phyloP scores from a whole-genome alignment of 352 stramenopile species.

The Phytophthora nicotianae region DNA sequence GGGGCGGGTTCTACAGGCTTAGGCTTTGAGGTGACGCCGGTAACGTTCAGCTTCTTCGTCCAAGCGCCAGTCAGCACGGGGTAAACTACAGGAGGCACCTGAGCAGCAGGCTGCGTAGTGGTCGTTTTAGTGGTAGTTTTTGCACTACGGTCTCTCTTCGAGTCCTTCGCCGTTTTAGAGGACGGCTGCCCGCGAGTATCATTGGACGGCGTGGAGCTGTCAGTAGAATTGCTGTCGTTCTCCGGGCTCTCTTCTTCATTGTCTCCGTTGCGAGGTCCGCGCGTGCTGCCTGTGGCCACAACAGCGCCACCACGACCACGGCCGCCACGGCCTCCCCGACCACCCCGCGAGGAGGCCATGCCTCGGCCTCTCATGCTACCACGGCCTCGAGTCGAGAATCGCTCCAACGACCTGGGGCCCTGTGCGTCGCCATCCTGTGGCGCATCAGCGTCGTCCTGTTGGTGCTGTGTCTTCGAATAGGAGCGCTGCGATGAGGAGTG shows the following conservation, averaged over 20 bases:
- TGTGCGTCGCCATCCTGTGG: slow-evolving; percentile 35
- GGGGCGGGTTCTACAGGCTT: slow-evolving; percentile 37
- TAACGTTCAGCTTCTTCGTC: slow-evolving; percentile 77
- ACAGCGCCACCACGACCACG: slow-evolving; percentile 43
- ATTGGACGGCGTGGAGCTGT: slow-evolving; percentile 25
- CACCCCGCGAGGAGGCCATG: slow-evolving; percentile 47
- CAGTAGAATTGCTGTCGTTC: slow-evolving; percentile 51
- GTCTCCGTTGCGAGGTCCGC: slow-evolving; percentile 36
- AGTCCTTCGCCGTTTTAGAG: slow-evolving; percentile 39
- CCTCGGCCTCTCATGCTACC: slow-evolving; percentile 59
- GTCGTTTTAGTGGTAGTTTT: slow-evolving; percentile 42
- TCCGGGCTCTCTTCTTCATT: slow-evolving; percentile 54
- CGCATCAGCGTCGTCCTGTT: slow-evolving; percentile 27
- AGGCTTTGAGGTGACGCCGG: slow-evolving; percentile 34
- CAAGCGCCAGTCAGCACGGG: slow-evolving; percentile 71
- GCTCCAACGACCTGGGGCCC: slow-evolving; percentile 34
- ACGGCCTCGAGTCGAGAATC: slow-evolving; percentile 43
- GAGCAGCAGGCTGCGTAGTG: slow-evolving; percentile 35
- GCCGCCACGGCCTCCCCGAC: slow-evolving; percentile 51
- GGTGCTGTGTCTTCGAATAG: slow-evolving; percentile 44
- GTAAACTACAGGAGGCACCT: slow-evolving; percentile 51
- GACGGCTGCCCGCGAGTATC: slow-evolving; percentile 38
- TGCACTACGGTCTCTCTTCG: slow-evolving; percentile 47
- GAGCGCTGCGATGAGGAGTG: slow-evolving; percentile 35
- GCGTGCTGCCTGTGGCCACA: slow-evolving; percentile 29